Evolutionary conservation across 1,139 yeast genomes (phyloP).

Genomic region (Geotrichum cucujoidarum): DNA sequence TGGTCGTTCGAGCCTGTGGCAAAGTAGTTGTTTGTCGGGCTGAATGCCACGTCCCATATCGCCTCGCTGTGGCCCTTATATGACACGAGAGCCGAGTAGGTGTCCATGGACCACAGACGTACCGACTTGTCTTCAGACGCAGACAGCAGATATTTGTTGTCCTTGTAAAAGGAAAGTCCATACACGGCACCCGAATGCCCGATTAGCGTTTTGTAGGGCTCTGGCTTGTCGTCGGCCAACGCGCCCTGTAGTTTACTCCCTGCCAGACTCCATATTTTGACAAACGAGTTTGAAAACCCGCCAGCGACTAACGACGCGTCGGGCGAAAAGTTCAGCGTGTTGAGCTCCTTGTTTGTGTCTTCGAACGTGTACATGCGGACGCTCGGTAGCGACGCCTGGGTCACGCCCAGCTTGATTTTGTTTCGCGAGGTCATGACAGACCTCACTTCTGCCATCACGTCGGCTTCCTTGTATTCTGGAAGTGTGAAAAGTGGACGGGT

Average conservation of each 20-base stretch:
- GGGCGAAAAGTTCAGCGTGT: slow-evolving; percentile 77
- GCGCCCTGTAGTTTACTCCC: slow-evolving; percentile 75
- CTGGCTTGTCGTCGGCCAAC: slow-evolving; percentile 51
- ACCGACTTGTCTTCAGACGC: slow-evolving; percentile 91
- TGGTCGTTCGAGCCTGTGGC: slow-evolving; percentile 97
- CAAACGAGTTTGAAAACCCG: slow-evolving; percentile 88
- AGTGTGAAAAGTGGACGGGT: slow-evolving; percentile 70
- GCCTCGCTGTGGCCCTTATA: slow-evolving; percentile 96
- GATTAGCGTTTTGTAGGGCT: slow-evolving; percentile 54
- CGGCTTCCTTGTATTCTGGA: slow-evolving; percentile 76
- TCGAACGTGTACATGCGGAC: slow-evolving; percentile 98
- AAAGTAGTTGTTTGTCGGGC: slow-evolving; percentile 95
- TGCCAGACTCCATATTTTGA: slow-evolving; percentile 87
- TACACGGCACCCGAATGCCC: slow-evolving; percentile 96
- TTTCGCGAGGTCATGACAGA: slow-evolving; percentile 79
- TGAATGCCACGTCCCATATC: slow-evolving; percentile 93
- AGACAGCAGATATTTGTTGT: slow-evolving; percentile 72
- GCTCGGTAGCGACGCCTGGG: slow-evolving; percentile 83
- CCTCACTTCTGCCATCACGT: slow-evolving; percentile 70
- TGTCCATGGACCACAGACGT: slow-evolving; percentile 89
- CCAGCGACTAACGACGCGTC: slow-evolving; percentile 87
- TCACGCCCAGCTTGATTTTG: slow-evolving; percentile 56
- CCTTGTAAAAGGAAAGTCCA: slow-evolving; percentile 87
- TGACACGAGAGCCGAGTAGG: slow-evolving; percentile 83
- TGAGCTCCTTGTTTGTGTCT: slow-evolving; percentile 84